These are phyloP conservation scores for Arachis stenosperma DNA, from an alignment of 306 rosid genomes.

Conservation along the genomic window DNA sequence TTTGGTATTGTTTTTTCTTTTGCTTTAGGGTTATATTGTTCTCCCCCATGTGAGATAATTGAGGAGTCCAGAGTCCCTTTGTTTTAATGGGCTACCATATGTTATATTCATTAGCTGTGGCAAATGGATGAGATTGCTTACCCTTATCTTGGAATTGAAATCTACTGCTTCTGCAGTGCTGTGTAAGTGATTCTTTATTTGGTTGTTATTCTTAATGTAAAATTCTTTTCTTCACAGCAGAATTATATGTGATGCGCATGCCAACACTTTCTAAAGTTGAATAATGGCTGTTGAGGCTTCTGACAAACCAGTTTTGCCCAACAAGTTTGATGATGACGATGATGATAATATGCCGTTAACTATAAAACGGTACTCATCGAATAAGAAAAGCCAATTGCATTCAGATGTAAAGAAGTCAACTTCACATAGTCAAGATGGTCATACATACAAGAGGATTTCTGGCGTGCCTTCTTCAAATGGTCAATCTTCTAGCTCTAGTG, in stretches of 20 bases:
- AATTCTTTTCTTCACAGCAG: slow-evolving; percentile 24
- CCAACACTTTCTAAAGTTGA: slow-evolving; percentile 27
- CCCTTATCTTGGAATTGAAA: slow-evolving; percentile 17
- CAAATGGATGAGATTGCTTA: slow-evolving; percentile 22
- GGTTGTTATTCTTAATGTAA: slow-evolving; percentile 19
- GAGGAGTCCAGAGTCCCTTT: not conserved
- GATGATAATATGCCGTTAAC: slow-evolving; percentile 34
- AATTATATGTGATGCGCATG: slow-evolving; percentile 43
- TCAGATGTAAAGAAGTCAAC: slow-evolving; percentile 43
- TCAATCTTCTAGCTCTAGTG: slow-evolving; percentile 43
- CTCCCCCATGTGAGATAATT: not conserved
- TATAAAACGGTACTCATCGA: slow-evolving; percentile 36
- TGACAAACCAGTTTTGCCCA: slow-evolving; percentile 36
- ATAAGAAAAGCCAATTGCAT: slow-evolving; percentile 44
- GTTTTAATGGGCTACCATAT: not conserved
- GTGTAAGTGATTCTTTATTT: slow-evolving; percentile 22
- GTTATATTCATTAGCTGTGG: slow-evolving; percentile 1
- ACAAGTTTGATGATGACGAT: slow-evolving; percentile 24
- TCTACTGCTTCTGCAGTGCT: slow-evolving; percentile 1
- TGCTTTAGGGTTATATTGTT: not conserved
- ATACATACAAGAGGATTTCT: slow-evolving; percentile 34
- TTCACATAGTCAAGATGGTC: slow-evolving; percentile 39
- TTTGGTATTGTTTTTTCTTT: not conserved
- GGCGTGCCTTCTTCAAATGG: slow-evolving; percentile 48
- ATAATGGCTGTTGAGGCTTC: slow-evolving; percentile 59